phyloP scores from a whole-genome alignment of 148 eudicot genomes.

The Rhododendron molle region DNA sequence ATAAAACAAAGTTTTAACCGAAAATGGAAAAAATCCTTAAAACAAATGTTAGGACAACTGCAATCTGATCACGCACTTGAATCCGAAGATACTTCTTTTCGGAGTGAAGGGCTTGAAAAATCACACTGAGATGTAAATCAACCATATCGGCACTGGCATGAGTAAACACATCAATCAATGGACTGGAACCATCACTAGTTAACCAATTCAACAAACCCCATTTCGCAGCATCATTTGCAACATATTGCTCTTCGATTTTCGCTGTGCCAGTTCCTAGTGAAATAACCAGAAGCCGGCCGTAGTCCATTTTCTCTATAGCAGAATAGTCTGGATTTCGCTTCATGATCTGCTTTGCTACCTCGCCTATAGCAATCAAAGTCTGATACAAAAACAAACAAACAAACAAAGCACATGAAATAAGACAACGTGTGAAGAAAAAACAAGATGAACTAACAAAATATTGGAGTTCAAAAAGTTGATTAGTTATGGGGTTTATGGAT shows the following conservation, averaged over 20 bases:
- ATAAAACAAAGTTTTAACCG: too few relatives aligned
- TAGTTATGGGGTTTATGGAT: neutral
- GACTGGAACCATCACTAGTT: conserved; percentile 1
- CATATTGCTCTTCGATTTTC: neutral
- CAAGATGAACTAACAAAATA: too few relatives aligned
- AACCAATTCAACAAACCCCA: conserved; percentile 9
- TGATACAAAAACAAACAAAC: neutral
- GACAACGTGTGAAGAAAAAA: too few relatives aligned
- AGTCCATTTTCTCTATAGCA: conserved; percentile 1
- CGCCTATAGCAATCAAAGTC: conserved; percentile 4
- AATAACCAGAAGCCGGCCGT: conserved; percentile 8
- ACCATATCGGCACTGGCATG: conserved; percentile 10
- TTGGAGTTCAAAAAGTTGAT: too few relatives aligned
- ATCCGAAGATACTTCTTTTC: conserved; percentile 2
- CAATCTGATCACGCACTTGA: neutral
- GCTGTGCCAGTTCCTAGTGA: conserved; percentile 4
- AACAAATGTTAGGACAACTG: neutral
- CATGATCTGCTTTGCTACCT: conserved; percentile 6
- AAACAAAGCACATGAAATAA: neutral
- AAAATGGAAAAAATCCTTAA: too few relatives aligned
- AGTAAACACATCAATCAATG: conserved; percentile 7
- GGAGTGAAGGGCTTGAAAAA: conserved; percentile 12
- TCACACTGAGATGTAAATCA: conserved; percentile 1
- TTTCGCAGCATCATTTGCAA: conserved; percentile 4
- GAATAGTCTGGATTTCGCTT: neutral